Evolutionary conservation across 116 monocot species (phyloP).

Genomic region (Dioscorea cayenensis): DNA sequence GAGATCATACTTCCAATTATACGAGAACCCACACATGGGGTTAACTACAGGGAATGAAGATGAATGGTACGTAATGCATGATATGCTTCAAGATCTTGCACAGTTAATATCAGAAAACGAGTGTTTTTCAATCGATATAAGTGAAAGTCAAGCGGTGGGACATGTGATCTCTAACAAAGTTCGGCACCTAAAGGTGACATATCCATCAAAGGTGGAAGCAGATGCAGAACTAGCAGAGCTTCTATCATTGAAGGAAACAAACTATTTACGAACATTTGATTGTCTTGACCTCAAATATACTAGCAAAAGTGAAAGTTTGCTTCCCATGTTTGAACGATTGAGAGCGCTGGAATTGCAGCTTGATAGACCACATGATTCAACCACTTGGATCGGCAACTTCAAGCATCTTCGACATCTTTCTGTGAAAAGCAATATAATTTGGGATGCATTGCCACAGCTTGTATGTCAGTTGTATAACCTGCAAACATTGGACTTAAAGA

Average conservation of each 20-base stretch:
- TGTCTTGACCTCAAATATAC: neutral
- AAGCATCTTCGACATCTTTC: neutral
- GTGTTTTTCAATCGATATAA: neutral
- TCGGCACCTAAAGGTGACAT: no score
- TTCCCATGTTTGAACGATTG: neutral
- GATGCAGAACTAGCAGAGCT: neutral
- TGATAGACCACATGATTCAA: neutral
- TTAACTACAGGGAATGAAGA: neutral
- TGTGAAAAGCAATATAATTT: neutral
- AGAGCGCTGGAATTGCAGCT: neutral
- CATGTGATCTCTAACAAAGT: neutral
- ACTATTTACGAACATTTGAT: neutral
- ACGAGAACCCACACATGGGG: no score
- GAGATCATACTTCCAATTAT: constrained; percentile 2
- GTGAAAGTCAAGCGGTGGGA: no score
- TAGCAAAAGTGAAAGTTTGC: neutral
- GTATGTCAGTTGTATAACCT: neutral
- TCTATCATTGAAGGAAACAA: neutral
- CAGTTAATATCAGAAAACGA: neutral
- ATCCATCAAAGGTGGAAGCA: no score
- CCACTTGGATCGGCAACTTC: neutral
- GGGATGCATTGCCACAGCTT: neutral
- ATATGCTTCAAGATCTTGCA: constrained; percentile 3
- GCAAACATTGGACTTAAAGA: neutral
- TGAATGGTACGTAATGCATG: constrained; percentile 3